These are phyloP conservation scores for Populus pruinosa DNA, from an alignment of 345 rosid species.

Conservation along the genomic window DNA sequence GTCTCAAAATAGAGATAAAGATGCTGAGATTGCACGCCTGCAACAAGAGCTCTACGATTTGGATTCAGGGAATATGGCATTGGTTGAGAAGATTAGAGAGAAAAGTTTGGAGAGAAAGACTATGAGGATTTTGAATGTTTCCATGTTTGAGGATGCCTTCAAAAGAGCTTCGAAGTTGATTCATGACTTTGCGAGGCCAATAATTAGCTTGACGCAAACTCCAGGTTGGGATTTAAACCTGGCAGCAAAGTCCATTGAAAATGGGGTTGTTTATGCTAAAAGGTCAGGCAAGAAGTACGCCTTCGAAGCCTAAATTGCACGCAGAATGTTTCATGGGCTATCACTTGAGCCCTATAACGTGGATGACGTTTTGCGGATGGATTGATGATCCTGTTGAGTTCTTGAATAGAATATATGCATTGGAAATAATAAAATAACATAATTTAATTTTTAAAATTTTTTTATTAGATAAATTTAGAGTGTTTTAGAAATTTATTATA, in stretches of 20 bases:
- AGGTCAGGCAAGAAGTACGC: slow-evolving; percentile 58
- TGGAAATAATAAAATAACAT: no score
- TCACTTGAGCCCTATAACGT: slow-evolving; percentile 32
- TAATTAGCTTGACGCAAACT: slow-evolving; percentile 63
- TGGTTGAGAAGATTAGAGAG: slow-evolving; percentile 33
- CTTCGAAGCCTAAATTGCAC: slow-evolving; percentile 57
- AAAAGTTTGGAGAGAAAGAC: slow-evolving; percentile 22
- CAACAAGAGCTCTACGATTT: slow-evolving; percentile 32
- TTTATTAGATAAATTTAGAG: no score
- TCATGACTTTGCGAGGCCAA: slow-evolving; percentile 62
- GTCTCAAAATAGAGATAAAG: slow-evolving; percentile 31
- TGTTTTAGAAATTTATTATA: no score
- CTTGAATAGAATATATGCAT: no score
- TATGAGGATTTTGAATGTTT: slow-evolving; percentile 18
- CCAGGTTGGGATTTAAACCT: slow-evolving; percentile 51
- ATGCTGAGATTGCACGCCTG: slow-evolving; percentile 34
- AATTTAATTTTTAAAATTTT: no score
- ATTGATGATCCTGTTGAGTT: slow-evolving; percentile 37
- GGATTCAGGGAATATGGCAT: slow-evolving; percentile 22
- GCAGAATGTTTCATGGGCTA: slow-evolving; percentile 51
- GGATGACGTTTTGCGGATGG: slow-evolving; percentile 34
- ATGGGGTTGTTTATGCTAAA: slow-evolving; percentile 35
- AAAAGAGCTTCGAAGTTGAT: slow-evolving; percentile 45
- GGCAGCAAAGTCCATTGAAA: slow-evolving; percentile 46
- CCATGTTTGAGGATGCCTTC: slow-evolving; percentile 35